phyloP scores from a whole-genome alignment of 1,139 yeast genomes.

The Scheffersomyces lignicola region DNA sequence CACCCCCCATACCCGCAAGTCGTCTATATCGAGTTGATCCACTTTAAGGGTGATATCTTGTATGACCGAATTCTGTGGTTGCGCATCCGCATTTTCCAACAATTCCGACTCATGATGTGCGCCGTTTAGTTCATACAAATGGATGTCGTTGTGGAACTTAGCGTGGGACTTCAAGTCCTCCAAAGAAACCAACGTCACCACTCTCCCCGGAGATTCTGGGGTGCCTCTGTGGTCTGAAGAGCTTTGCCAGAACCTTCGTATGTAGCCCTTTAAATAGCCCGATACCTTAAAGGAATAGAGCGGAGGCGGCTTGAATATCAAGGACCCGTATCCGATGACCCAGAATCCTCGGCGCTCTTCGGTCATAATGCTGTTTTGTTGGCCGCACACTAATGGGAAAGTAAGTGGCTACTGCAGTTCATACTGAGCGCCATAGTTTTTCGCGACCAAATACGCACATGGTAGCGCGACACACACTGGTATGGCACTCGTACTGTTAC shows the following conservation, averaged over 20 bases:
- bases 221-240: slow-evolving; percentile 91
- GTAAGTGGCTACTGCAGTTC: too few relatives aligned
- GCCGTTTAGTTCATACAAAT: slow-evolving; percentile 34
- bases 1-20: slow-evolving; percentile 72
- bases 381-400: too few relatives aligned
- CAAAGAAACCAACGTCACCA: slow-evolving; percentile 71
- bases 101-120: slow-evolving; percentile 13
- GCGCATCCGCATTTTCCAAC: slow-evolving; percentile 9
- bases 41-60: slow-evolving; percentile 14
- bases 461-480: too few relatives aligned
- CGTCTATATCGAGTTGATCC: slow-evolving; percentile 35
- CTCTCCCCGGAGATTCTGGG: slow-evolving; percentile 81
- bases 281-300: slow-evolving; percentile 58
- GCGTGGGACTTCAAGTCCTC: slow-evolving; percentile 46
- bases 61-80: slow-evolving; percentile 4
- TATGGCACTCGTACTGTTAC: too few relatives aligned
- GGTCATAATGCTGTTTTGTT: slow-evolving; percentile 4
- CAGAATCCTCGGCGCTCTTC: slow-evolving; percentile 48
- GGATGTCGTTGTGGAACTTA: slow-evolving; percentile 48
- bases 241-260: slow-evolving; percentile 89
- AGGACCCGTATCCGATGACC: slow-evolving; percentile 90
- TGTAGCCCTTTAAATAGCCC: slow-evolving; percentile 74
- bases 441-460: too few relatives aligned
- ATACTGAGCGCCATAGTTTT: too few relatives aligned
- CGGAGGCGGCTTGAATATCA: slow-evolving; percentile 91